Conservation (phyloP, 495 filamentous ascomycete genomes). For the Xylaria cubensis region DNA sequence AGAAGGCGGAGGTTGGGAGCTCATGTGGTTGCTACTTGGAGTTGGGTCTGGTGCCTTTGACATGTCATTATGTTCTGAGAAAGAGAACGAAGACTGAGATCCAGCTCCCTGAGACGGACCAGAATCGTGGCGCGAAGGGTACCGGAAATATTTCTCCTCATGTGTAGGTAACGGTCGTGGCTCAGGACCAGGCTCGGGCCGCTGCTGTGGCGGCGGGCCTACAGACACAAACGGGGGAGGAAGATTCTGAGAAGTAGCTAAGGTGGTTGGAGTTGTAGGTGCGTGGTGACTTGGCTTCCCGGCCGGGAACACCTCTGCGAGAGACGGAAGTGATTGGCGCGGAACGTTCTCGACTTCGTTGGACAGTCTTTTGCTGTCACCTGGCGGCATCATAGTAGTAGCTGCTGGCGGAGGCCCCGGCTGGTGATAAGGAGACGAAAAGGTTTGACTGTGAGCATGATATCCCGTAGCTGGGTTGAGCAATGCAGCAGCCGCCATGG, state of each 20-base stretch:
- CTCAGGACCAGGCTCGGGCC: constrained; percentile 37
- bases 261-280: constrained; percentile 41
- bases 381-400: constrained; percentile 53
- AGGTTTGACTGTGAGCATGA: constrained; percentile 47
- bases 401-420: constrained; percentile 44
- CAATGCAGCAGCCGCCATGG: constrained; percentile 57
- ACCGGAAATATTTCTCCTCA: constrained; percentile 41
- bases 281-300: constrained; percentile 46
- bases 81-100: constrained; percentile 34
- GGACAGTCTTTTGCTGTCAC: constrained; percentile 51
- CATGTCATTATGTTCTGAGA: constrained; percentile 35
- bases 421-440: constrained; percentile 47
- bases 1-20: constrained; percentile 40
- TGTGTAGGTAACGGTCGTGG: constrained; percentile 36
- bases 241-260: constrained; percentile 35
- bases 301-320: constrained; percentile 55
- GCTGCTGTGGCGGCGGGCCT: constrained; percentile 27
- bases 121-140: constrained; percentile 35
- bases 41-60: constrained; percentile 33
- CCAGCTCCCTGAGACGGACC: constrained; percentile 36
- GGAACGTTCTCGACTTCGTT: constrained; percentile 49
- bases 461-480: constrained; percentile 55
- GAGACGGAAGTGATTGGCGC: constrained; percentile 56
- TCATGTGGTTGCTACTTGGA: constrained; percentile 30
- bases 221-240: constrained; percentile 35